Percentiles rank a stretch among this genome's conserved stretches.
These are phyloP conservation scores for sorghum (Sorghum bicolor) DNA, from an alignment of 176 grass and related monocot genomes.

Conservation along the genomic window DNA sequence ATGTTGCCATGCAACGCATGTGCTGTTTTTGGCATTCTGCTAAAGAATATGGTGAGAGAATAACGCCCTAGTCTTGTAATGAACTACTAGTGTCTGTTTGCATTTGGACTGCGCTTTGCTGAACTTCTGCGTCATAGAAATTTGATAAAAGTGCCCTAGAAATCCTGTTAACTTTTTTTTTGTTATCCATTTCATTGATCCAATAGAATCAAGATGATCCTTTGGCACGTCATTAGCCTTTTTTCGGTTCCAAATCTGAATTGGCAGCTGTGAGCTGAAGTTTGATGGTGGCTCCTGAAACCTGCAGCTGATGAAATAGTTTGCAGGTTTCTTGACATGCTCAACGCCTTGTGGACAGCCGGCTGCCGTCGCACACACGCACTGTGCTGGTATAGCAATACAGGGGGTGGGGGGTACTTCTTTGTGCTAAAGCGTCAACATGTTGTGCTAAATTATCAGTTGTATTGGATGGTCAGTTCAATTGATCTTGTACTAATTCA, in stretches of 20 bases:
- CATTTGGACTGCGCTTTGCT: conserved; percentile 11
- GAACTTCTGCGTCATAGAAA: conserved; percentile 4
- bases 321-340: background rate
- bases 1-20: conserved; percentile 18
- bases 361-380: background rate
- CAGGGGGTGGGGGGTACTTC: no score
- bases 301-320: background rate
- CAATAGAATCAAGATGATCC: background rate
- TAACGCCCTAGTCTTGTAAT: conserved; percentile 37
- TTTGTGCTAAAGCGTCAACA: no score
- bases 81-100: conserved; percentile 26
- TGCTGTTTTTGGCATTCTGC: conserved; percentile 36
- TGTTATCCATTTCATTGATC: background rate
- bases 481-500: background rate
- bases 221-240: background rate
- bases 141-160: background rate
- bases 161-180: background rate
- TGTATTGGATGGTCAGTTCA: background rate
- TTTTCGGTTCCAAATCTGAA: background rate
- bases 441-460: no score
- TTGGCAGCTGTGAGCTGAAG: background rate
- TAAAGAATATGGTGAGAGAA: conserved; percentile 36
- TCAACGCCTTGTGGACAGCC: background rate
- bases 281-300: background rate
- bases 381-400: background rate